These are phyloP conservation scores for Tolypocladium tundrense DNA, from an alignment of 2,329 filamentous ascomycete genomes.

Conservation along the genomic window DNA sequence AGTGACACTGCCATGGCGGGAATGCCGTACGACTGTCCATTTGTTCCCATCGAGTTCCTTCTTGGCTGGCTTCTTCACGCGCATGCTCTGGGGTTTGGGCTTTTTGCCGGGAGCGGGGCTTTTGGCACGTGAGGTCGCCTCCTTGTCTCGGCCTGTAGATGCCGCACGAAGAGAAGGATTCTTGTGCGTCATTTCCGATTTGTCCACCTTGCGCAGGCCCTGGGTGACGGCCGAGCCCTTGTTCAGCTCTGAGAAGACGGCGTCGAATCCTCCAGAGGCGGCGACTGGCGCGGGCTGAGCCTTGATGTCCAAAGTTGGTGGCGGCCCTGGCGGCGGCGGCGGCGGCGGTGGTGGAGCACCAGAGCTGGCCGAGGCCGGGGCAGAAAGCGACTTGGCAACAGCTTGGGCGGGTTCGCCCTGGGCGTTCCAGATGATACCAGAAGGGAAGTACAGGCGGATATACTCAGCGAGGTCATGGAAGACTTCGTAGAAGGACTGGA, in stretches of 20 bases:
- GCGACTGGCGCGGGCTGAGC: conserved; percentile 21
- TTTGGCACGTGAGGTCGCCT: conserved; percentile 53
- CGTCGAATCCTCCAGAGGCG: conserved; percentile 56
- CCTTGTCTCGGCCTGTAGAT: conserved; percentile 56
- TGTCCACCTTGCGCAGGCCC: conserved; percentile 85
- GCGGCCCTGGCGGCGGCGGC: conserved; percentile 61
- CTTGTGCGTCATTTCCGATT: conserved; percentile 96
- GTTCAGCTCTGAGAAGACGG: conserved; percentile 88
- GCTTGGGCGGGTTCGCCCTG: conserved; percentile 64
- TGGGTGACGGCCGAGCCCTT: conserved; percentile 81
- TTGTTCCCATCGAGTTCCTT: conserved; percentile 82
- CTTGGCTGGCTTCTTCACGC: conserved; percentile 68
- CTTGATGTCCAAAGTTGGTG: conserved; percentile 53
- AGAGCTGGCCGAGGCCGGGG: conserved; percentile 34
- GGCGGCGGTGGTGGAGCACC: conserved; percentile 42
- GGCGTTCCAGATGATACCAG: conserved; percentile 79
- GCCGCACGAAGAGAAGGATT: conserved; percentile 75
- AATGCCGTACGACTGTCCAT: conserved; percentile 65
- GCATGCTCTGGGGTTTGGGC: conserved; percentile 78
- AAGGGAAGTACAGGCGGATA: conserved; percentile 71
- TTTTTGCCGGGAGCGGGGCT: conserved; percentile 83
- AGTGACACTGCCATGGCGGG: background rate
- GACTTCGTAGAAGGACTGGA: conserved; percentile 84
- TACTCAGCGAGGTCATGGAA: conserved; percentile 78
- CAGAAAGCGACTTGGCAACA: conserved; percentile 45